These are phyloP conservation scores for Epithemia pelagica DNA, from an alignment of 108 stramenopile species.

Conservation along the genomic window DNA sequence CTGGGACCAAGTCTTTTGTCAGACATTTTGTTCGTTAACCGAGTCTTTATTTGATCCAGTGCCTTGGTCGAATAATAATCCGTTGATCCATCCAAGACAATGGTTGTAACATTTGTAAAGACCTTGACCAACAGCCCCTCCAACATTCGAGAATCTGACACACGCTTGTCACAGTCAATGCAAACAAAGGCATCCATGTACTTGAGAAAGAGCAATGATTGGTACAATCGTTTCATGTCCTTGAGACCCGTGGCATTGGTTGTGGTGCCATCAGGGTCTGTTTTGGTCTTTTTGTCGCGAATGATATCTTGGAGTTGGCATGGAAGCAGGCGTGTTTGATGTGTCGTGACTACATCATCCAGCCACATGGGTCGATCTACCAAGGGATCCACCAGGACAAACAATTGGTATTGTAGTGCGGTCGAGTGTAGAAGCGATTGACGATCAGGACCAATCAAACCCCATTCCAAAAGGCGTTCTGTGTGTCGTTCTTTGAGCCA, in stretches of 20 bases:
- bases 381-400: neutral
- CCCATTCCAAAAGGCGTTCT: neutral
- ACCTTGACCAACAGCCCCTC: neutral
- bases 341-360: neutral
- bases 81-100: slow-evolving; percentile 1
- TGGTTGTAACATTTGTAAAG: neutral
- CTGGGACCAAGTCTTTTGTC: too few species aligned
- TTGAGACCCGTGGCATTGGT: neutral
- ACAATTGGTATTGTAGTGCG: neutral
- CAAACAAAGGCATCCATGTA: neutral
- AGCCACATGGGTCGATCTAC: neutral
- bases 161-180: neutral
- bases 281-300: neutral
- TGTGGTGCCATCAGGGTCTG: neutral
- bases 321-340: neutral
- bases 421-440: neutral
- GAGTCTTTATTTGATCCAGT: too few species aligned
- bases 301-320: neutral
- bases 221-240: neutral
- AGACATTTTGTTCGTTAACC: too few species aligned
- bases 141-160: neutral
- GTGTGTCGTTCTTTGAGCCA: neutral
- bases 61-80: neutral
- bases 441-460: neutral
- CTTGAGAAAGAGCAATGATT: neutral